Base-by-base conservation (phyloP, 225 moss, liverwort and hornwort species). In the Pseudoscleropodium purum region DNA sequence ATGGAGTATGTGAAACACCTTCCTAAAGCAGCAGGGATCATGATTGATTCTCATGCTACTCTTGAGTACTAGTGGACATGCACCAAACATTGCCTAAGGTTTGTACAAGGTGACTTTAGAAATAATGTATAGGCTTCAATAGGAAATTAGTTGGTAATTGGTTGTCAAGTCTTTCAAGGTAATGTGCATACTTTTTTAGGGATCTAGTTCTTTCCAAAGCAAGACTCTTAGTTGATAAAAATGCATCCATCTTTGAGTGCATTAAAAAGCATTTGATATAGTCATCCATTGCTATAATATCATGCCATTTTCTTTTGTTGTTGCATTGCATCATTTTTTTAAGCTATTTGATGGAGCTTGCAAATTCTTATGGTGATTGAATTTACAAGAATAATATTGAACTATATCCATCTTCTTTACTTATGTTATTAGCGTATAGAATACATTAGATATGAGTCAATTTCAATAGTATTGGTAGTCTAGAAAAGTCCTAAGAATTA, bases 11-110 rank as follows among this genome's bases (percentile, higher is more conserved):
- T 95, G 19, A 91, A 91, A 81, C 79, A 91, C 76, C 92, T 95
- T 62, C 64, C 95, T 19, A 51, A 90, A 90, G 94, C 93, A 83
- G 94, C 91, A 82, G 91, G 89, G 43, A 90, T 92, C 54, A 89
- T 95, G 39, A 94, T 91, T 81, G 95, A 95, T 89, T 95, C 95
- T 64, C 73, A 92, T 4, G 75, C 90, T 52, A 21, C 88, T 79
- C 88, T 92, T 1, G 11, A 95, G 5, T 94, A 91, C 20, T 95
- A 92, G 95, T 59, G 2, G 10, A 57, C 31, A 21, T 90, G 92
- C 16, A 90, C 88, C 31, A 93, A 37, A 68, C 27, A 91, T 75
- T 64, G 75, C 70, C 89, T 94, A 64, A 93, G 93, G 93, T 95
- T 81, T 2, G 90, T 9, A 76, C 45, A 61, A 75, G 52, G 79